Percentiles rank a stretch among this genome's conserved stretches.
These are phyloP conservation scores for Aureobasidium lini DNA, from an alignment of 2,329 filamentous ascomycete genomes.

Conservation along the genomic window DNA sequence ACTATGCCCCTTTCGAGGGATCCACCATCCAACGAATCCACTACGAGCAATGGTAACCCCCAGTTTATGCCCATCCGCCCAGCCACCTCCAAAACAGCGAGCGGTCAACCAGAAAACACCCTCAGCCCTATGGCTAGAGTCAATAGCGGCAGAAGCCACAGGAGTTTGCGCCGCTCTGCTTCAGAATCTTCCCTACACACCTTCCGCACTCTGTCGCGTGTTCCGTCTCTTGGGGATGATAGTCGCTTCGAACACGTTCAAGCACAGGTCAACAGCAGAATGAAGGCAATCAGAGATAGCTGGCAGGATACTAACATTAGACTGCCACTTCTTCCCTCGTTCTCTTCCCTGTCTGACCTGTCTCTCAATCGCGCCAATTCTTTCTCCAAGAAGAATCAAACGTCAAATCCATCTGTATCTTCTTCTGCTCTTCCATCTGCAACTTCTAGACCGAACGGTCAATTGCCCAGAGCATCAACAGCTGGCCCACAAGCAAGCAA, in stretches of 20 bases:
- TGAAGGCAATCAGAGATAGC: slow-evolving; percentile 86
- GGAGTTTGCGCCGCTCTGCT: slow-evolving; percentile 50
- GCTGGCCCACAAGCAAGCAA: slow-evolving; percentile 15
- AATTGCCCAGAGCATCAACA: slow-evolving; percentile 6
- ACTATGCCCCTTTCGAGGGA: not conserved
- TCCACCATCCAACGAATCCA: not conserved
- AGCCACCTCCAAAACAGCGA: not conserved
- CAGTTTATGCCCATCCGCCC: not conserved
- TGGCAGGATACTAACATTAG: slow-evolving; percentile 77
- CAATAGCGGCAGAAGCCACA: not conserved
- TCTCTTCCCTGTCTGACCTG: slow-evolving; percentile 43
- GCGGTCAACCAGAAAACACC: not conserved
- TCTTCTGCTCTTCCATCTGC: not conserved
- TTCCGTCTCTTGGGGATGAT: slow-evolving; percentile 79
- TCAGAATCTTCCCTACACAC: slow-evolving; percentile 72
- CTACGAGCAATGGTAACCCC: not conserved
- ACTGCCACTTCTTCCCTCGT: slow-evolving; percentile 29
- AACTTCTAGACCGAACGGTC: not conserved
- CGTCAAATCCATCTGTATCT: not conserved
- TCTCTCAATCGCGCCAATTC: slow-evolving; percentile 4
- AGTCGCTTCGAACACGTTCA: slow-evolving; percentile 70
- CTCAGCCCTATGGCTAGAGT: slow-evolving; percentile 8
- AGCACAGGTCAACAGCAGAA: slow-evolving; percentile 77
- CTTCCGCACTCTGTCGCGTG: slow-evolving; percentile 65
- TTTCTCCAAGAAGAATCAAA: not conserved